Evolutionary conservation across 306 rosid genomes (phyloP), one percentile per base, ranked within the genome.

Genomic region (Herpetospermum pedunculosum): DNA sequence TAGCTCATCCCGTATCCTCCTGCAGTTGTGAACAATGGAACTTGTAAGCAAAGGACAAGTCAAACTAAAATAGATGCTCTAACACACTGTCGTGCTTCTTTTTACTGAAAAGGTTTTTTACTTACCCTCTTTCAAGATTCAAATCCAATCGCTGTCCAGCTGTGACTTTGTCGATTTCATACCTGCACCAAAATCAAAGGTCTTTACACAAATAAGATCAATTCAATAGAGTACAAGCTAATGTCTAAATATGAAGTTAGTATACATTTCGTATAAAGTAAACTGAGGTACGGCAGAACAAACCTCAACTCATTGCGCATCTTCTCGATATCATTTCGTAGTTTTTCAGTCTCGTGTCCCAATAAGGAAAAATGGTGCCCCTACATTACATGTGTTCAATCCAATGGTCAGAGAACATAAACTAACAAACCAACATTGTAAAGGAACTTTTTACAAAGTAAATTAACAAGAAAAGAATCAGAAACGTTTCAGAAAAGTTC

Each of bases 61-160:
- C 32, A 19, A 40, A 70, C 34, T 32, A 38, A 46, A 82, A 77
- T 29, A n/a, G 19, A 49, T 65, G 75, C 37, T 78, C 67, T 32
- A 9, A 40, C 44, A 70, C 54, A 55, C 35, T 38, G 23, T 40
- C 21, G 3, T 41, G 72, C 52, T 44, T 13, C 38, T 69, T 25
- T 26, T 43, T 26, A 29, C 5, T 43, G 38, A 11, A 68, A 68
- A 23, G 44, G n/a, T 15, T n/a, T n/a, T n/a, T 26, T 49, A 14
- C 54, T 75, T 83, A 94, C 99, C 97, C 99, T 64, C 89, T 89
- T 76, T 94, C 99, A 46, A 94, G 99, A 87, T 91, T 94, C 86
- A 94, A 87, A 84, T 94, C 99, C 83, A 94, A 80, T 55, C 97
- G 86, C 81, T 94, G 97, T 59, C 97, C 97, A 23, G 97, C 96